Base-by-base conservation (phyloP, 495 filamentous ascomycete genomes). In the Lasiosphaeria hispida region DNA sequence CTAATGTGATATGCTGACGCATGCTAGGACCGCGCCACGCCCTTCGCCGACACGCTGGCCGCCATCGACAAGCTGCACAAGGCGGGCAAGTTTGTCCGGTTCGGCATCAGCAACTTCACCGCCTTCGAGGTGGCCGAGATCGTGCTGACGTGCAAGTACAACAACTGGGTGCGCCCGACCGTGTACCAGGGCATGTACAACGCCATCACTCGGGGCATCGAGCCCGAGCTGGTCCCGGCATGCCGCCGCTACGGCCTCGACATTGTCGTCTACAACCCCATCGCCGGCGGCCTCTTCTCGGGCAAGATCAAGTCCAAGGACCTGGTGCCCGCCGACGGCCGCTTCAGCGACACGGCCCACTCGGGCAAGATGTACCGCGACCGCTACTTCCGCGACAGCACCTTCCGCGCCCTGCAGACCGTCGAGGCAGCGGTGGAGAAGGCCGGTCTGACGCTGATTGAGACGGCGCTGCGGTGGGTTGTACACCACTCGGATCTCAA, bases 91-190 rank as follows among this genome's bases (percentile, higher is more conserved):
- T 96, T 97, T 67, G 84, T 90, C 14, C 78, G 83, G 53, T 75
- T 97, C 23, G 92, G 90, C 17, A 69, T 97, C 61, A 87, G 82
- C 53, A 97, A 96, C 72, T 96, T 84, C 65, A 89, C 92, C 3
- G 85, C 92, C 7, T 96, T 88, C 66, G 92, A 97, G 72, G 90
- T 97, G 9, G 92, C 92, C 3, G 92, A 97, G 78, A 79, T 96
- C 17, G 89, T 87, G 4, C 81, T 91, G 54, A 84, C 86, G n/a
- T 94, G 89, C 75, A 85, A 87, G 61, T 83, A 88, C 73, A 84
- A 87, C 59, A 85, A 85, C 40, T 91, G 86, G 85, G 83, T 89
- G 44, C 79, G 82, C 35, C 86, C 88, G 18, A 87, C 80, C 2
- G 74, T 90, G 33, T 88, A 87, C 65, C 70, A 80, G 64, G 82